These are phyloP conservation scores for Leccinum subgranulosum DNA, from an alignment of 768 basidiomycete genomes.

Conservation along the genomic window DNA sequence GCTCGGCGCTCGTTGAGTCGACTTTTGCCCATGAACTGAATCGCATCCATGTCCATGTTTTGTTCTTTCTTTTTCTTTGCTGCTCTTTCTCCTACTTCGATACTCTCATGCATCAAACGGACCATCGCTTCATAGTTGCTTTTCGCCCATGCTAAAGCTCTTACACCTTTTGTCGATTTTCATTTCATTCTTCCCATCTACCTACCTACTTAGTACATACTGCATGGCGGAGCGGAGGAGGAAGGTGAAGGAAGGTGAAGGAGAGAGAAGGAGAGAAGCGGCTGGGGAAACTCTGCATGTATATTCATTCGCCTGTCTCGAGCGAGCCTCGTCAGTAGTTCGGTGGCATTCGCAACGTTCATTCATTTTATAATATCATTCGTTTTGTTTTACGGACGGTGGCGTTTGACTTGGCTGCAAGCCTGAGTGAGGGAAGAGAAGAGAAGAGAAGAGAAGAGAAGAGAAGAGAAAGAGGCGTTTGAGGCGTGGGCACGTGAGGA, in stretches of 20 bases:
- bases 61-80: background rate
- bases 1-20: slow-evolving; percentile 31
- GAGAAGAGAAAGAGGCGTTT: background rate
- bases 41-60: background rate
- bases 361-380: slow-evolving; percentile 29
- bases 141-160: slow-evolving; percentile 10
- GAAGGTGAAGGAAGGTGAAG: background rate
- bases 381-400: slow-evolving; percentile 11
- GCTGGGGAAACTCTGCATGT: background rate
- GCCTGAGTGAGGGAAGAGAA: background rate
- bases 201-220: slow-evolving; percentile 5
- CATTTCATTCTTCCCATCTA: background rate
- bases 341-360: slow-evolving; percentile 14
- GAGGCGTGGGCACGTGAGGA: background rate
- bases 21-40: background rate
- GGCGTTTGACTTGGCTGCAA: slow-evolving; percentile 1
- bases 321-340: slow-evolving; percentile 1
- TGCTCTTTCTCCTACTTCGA: background rate
- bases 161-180: slow-evolving; percentile 5
- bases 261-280: background rate
- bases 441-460: background rate
- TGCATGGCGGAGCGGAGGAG: background rate
- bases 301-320: slow-evolving; percentile 7
- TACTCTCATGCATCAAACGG: background rate
- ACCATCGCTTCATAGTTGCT: background rate